Base-by-base conservation (phyloP, 208 protist species). In the Wallacemonas collosoma region DNA sequence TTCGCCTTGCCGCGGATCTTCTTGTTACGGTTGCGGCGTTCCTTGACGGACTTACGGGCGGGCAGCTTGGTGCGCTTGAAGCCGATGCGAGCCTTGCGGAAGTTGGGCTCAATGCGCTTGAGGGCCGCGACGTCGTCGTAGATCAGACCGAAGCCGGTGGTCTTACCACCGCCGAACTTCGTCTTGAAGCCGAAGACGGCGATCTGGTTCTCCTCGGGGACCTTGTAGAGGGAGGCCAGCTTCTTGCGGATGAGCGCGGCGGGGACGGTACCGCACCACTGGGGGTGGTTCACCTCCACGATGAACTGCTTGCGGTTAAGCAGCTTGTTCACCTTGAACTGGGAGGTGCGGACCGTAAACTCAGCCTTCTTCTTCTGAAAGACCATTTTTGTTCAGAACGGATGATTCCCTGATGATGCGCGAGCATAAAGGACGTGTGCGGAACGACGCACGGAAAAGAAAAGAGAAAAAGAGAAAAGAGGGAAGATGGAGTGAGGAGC, bases 271-370 rank as follows among this genome's bases (percentile, higher is more conserved):
- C 89, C 90, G 72, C 88, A 93, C 88, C 86, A 95, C 68, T 90
- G 79, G 66, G 90, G 90, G 84, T 94, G 85, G 75, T 88, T 95
- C 71, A 95, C 84, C 85, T 94, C 90, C 53, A 96, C 88, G 78
- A 99, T 98, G 86, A 99, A 99, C 95, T 99, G 99, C 90, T 99
- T 99, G 89, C 99, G 97, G 77, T 89, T 84, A 2, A 99, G 93
- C 71, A 99, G 96, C 75, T 98, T 98, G 98, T 99, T 99, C 81
- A 98, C 98, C 88, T 99, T 97, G 91, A 99, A 99, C 88, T 99
- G 99, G 72, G 98, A 93, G 70, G 98, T 99, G 72, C 91, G 89
- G 77, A 98, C 81, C 39, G 87, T 88, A 76, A 97, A 82, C 81
- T 96, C 90, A 50, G 93, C 88, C 85, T 94, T 96, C 86, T 94